A percentile compares a stretch with the other conserved stretches of the same genome.
phyloP scores from a whole-genome alignment of 2,329 filamentous ascomycete genomes.

The Dactylella cylindrospora region DNA sequence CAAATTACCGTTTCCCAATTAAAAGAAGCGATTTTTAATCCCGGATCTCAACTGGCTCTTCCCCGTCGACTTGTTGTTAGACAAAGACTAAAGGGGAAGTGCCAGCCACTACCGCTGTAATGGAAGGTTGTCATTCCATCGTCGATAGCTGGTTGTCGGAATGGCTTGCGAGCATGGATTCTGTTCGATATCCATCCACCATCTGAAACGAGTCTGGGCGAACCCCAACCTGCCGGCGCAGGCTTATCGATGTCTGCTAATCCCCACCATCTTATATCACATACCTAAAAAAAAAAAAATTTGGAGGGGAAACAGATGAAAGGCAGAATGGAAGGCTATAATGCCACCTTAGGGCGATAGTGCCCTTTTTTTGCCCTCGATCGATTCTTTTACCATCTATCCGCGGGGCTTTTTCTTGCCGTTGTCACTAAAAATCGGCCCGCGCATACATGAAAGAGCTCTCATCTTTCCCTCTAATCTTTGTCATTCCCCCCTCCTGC shows the following conservation, averaged over 20 bases:
- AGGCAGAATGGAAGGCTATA: no score
- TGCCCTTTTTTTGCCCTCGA: no score
- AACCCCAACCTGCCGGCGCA: conserved; percentile 38
- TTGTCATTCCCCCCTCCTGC: no score
- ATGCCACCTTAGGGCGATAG: no score
- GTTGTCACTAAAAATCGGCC: neutral
- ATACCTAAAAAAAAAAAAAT: no score
- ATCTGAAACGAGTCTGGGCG: conserved; percentile 43
- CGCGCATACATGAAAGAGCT: neutral
- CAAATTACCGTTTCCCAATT: no score
- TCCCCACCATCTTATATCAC: conserved; percentile 31
- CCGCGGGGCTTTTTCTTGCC: neutral
- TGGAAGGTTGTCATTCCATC: conserved; percentile 2
- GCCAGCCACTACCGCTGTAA: no score
- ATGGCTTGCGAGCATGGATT: conserved; percentile 15
- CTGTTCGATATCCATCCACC: conserved; percentile 38
- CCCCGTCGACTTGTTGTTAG: conserved; percentile 30
- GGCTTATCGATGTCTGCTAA: conserved; percentile 30
- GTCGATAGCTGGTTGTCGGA: conserved; percentile 1
- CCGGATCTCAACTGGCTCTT: conserved; percentile 33
- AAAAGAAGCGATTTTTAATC: no score
- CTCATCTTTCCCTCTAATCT: no score
- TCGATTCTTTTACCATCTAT: neutral
- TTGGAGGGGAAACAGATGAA: no score
- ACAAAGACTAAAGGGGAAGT: no score